Conservation (phyloP, 2,329 filamentous ascomycete species). For the Sclerotinia nivalis region DNA sequence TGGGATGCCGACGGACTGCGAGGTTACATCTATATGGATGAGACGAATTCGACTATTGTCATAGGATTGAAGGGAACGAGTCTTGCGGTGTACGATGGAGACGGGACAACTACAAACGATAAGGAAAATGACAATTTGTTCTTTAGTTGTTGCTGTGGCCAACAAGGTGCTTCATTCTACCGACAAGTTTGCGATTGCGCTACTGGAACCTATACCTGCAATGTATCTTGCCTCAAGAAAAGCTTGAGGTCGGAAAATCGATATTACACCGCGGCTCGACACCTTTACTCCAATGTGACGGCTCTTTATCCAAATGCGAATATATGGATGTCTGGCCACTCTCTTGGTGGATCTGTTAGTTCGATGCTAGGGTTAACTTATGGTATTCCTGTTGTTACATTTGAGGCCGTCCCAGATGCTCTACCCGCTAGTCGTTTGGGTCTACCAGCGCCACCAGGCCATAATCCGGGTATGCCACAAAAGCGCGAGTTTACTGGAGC, state of each 20-base stretch:
- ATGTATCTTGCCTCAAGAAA: conserved; percentile 81
- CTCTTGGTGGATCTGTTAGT: conserved; percentile 83
- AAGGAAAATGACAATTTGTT: conserved; percentile 98
- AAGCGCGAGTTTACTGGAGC: conserved; percentile 71
- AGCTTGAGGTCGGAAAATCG: conserved; percentile 79
- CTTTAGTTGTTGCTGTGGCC: conserved; percentile 95
- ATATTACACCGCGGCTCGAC: conserved; percentile 86
- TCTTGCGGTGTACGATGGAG: conserved; percentile 90
- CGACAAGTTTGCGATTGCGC: conserved; percentile 93
- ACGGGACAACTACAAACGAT: conserved; percentile 94
- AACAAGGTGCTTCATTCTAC: conserved; percentile 88
- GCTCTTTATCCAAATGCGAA: conserved; percentile 81
- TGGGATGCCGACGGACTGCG: conserved; percentile 88
- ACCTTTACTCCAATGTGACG: conserved; percentile 91
- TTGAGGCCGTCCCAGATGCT: conserved; percentile 90
- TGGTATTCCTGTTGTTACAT: conserved; percentile 85
- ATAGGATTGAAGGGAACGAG: conserved; percentile 93
- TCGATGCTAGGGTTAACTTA: conserved; percentile 91
- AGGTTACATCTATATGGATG: conserved; percentile 89
- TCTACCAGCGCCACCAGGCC: conserved; percentile 79
- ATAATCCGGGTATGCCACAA: conserved; percentile 70
- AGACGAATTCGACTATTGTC: conserved; percentile 80
- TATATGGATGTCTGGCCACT: conserved; percentile 90
- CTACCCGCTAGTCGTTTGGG: conserved; percentile 82
- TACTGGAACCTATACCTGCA: conserved; percentile 82